Conservation (phyloP, 2,329 filamentous ascomycete species). For the Rachicladosporium sp. region DNA sequence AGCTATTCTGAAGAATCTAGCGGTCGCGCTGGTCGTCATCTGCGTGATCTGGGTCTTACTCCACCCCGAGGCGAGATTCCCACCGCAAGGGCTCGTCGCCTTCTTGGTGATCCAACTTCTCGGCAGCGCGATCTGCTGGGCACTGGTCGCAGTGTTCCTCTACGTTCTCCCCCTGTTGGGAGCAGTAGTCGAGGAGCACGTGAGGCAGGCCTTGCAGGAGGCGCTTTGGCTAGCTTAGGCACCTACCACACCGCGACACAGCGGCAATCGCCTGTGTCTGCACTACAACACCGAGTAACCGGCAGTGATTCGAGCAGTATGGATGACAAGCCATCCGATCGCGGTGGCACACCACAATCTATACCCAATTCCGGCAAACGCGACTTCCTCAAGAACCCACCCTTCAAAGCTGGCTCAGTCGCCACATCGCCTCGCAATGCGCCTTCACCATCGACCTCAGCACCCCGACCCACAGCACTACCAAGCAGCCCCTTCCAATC, state of each 20-base stretch:
- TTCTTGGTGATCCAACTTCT: too few relatives aligned
- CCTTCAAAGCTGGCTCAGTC: constrained; percentile 93
- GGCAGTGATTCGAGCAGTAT: constrained; percentile 2
- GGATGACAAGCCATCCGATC: constrained; percentile 16
- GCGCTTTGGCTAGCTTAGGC: constrained; percentile 22
- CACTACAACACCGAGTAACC: constrained; percentile 14
- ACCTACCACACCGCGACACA: constrained; percentile 20
- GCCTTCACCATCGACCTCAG: constrained; percentile 36
- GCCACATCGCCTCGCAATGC: constrained; percentile 54
- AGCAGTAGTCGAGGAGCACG: constrained; percentile 5
- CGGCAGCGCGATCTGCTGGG: not conserved
- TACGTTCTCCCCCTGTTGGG: not conserved
- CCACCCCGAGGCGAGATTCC: too few relatives aligned
- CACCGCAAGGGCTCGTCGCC: too few relatives aligned
- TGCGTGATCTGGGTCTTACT: too few relatives aligned
- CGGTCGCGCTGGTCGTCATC: not conserved
- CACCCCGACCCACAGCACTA: constrained; percentile 25
- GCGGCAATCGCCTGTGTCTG: constrained; percentile 18
- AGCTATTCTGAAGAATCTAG: too few relatives aligned
- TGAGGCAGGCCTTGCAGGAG: constrained; percentile 12
- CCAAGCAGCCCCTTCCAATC: constrained; percentile 9
- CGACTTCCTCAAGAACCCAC: constrained; percentile 82
- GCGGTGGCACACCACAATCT: constrained; percentile 4
- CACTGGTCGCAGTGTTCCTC: constrained; percentile 1
- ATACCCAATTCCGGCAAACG: constrained; percentile 24